Evolutionary conservation across 2,329 filamentous ascomycete species (phyloP).

Genomic region (Colletotrichum sp.): DNA sequence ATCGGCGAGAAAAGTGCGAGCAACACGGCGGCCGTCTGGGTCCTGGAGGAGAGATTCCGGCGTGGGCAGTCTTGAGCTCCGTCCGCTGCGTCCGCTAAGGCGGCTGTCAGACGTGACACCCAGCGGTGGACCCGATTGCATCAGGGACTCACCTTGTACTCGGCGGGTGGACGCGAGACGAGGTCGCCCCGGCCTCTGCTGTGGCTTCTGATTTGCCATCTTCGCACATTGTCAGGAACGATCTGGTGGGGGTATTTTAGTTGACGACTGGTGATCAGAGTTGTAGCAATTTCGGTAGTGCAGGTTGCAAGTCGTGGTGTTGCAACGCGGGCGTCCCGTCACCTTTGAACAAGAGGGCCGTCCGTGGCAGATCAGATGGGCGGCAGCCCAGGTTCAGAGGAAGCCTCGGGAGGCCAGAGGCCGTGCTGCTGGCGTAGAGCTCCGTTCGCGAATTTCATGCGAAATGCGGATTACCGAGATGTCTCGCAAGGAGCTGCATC

Average conservation of each 20-base stretch:
- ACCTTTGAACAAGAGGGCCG: background rate
- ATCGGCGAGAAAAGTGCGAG: conserved; percentile 1
- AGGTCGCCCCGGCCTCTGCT: background rate
- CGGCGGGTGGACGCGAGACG: conserved; percentile 11
- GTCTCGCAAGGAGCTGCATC: background rate
- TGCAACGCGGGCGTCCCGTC: background rate
- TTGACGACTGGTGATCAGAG: background rate
- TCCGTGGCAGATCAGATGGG: background rate
- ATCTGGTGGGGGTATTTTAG: background rate
- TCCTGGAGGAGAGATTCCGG: background rate
- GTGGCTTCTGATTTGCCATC: conserved; percentile 3
- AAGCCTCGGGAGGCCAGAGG: background rate
- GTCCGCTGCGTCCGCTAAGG: background rate
- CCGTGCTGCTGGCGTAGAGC: background rate
- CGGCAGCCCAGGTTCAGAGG: background rate
- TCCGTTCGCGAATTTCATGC: background rate
- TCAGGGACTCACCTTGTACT: conserved; percentile 8
- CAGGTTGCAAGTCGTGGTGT: background rate
- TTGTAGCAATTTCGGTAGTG: background rate
- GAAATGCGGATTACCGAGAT: background rate
- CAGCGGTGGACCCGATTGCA: background rate
- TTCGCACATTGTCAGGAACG: background rate
- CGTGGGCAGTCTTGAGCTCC: conserved; percentile 8
- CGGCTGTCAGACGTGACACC: conserved; percentile 2
- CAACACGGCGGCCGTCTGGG: background rate